These are phyloP conservation scores for Diplodia corticola DNA, from an alignment of 2,329 filamentous ascomycete species.

Conservation along the genomic window DNA sequence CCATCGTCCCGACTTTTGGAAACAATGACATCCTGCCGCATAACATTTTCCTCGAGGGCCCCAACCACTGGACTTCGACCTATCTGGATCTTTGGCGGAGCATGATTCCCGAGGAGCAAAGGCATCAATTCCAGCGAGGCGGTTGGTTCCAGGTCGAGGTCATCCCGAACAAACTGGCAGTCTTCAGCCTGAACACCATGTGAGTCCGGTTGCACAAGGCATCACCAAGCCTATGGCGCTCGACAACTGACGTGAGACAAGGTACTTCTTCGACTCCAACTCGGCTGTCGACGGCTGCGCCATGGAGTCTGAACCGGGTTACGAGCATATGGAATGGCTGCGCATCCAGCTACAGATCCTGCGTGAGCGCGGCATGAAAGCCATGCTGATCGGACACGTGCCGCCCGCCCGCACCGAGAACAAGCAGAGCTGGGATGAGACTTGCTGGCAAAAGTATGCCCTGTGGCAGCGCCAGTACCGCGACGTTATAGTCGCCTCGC, in stretches of 20 bases:
- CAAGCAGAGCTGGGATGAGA: constrained; percentile 92
- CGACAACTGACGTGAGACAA: constrained; percentile 23
- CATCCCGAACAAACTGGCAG: constrained; percentile 78
- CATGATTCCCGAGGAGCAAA: constrained; percentile 91
- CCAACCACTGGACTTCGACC: constrained; percentile 79
- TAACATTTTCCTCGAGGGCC: constrained; percentile 84
- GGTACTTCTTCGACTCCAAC: constrained; percentile 91
- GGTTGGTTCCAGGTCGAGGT: constrained; percentile 96
- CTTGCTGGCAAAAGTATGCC: constrained; percentile 97
- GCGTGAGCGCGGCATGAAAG: constrained; percentile 84
- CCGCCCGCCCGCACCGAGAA: constrained; percentile 82
- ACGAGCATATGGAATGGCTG: constrained; percentile 94
- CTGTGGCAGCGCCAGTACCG: constrained; percentile 88
- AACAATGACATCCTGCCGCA: constrained; percentile 98
- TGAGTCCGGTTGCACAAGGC: constrained; percentile 31
- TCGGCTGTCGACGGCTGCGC: constrained; percentile 90
- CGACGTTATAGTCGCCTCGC: constrained; percentile 75
- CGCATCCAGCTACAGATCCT: constrained; percentile 83
- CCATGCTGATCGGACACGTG: constrained; percentile 90
- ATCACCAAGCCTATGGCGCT: neutral
- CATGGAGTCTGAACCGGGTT: constrained; percentile 77
- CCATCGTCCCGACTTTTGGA: constrained; percentile 85
- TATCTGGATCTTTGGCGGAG: constrained; percentile 78
- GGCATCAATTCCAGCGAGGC: constrained; percentile 85
- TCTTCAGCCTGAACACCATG: constrained; percentile 93